Evolutionary conservation across 768 basidiomycete genomes (phyloP).

Genomic region (Agaricus subrufescens): DNA sequence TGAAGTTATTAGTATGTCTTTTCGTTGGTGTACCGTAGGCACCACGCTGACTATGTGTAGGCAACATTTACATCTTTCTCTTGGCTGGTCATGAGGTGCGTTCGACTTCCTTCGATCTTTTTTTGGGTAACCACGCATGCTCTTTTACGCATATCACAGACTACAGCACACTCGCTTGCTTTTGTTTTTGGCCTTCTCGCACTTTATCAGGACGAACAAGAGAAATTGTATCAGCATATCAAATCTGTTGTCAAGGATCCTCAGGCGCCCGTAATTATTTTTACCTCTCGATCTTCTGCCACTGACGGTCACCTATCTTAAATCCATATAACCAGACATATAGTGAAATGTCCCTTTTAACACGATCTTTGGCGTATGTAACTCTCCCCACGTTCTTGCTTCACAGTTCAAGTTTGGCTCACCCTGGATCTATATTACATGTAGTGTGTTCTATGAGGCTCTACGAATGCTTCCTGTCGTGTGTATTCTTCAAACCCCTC

Average conservation of each 20-base stretch:
- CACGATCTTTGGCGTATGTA: slow-evolving; percentile 26
- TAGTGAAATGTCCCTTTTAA: slow-evolving; percentile 26
- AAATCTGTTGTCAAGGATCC: slow-evolving; percentile 20
- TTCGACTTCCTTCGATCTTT: background rate
- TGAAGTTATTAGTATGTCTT: slow-evolving; percentile 30
- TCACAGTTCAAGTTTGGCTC: background rate
- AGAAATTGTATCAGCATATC: slow-evolving; percentile 36
- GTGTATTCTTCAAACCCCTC: slow-evolving; percentile 1
- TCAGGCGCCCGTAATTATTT: slow-evolving; percentile 2
- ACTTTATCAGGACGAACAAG: slow-evolving; percentile 39
- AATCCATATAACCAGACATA: slow-evolving; percentile 18
- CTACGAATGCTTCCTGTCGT: slow-evolving; percentile 38
- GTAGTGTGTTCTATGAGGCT: slow-evolving; percentile 38
- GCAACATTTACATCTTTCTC: slow-evolving; percentile 40
- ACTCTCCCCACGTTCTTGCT: background rate
- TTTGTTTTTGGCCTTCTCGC: slow-evolving; percentile 39
- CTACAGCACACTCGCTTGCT: slow-evolving; percentile 34
- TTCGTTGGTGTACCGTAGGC: background rate
- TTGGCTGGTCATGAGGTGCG: slow-evolving; percentile 54
- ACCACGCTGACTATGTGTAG: slow-evolving; percentile 10
- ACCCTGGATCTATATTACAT: background rate
- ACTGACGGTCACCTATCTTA: background rate
- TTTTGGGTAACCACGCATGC: too few relatives aligned
- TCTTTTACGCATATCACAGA: slow-evolving; percentile 16
- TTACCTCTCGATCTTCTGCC: background rate